Evolutionary conservation across 345 rosid genomes (phyloP).

Genomic region (Angophora floribunda): DNA sequence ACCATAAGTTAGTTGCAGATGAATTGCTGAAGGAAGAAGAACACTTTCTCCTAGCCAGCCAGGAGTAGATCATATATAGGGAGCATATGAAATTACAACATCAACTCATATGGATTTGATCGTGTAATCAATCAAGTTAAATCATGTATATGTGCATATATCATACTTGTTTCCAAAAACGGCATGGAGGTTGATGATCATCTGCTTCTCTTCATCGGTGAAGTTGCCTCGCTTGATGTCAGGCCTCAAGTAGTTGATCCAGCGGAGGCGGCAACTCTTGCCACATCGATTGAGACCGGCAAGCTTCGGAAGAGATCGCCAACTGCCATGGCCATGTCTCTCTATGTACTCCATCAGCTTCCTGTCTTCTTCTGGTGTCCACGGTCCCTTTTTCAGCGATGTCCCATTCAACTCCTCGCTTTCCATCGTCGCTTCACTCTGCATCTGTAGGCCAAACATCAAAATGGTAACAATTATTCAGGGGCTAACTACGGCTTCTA

Average conservation of each 20-base stretch:
- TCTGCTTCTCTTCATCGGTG: conserved; percentile 61
- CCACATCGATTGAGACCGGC: conserved; percentile 79
- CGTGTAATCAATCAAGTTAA: background rate
- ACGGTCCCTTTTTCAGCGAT: conserved; percentile 65
- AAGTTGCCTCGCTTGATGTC: conserved; percentile 75
- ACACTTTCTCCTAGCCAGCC: background rate
- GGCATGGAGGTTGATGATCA: conserved; percentile 57
- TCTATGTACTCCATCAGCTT: conserved; percentile 42
- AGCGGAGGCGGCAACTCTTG: conserved; percentile 70
- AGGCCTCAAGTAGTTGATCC: conserved; percentile 80
- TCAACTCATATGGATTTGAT: background rate
- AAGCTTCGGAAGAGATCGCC: conserved; percentile 68
- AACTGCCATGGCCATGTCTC: conserved; percentile 64
- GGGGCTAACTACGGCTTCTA: background rate
- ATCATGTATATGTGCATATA: background rate
- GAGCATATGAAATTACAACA: background rate
- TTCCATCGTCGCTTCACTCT: background rate
- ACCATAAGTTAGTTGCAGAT: background rate
- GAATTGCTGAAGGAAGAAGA: background rate
- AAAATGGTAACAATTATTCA: background rate
- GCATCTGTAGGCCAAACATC: background rate
- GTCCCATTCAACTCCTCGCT: conserved; percentile 29
- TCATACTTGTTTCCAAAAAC: conserved; percentile 70
- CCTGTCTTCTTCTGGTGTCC: conserved; percentile 67
- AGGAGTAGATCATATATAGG: background rate